Percentiles rank a stretch among this genome's conserved stretches.
These are phyloP conservation scores for Metarhizium guizhouense DNA, from an alignment of 2,329 filamentous ascomycete species.

Conservation along the genomic window DNA sequence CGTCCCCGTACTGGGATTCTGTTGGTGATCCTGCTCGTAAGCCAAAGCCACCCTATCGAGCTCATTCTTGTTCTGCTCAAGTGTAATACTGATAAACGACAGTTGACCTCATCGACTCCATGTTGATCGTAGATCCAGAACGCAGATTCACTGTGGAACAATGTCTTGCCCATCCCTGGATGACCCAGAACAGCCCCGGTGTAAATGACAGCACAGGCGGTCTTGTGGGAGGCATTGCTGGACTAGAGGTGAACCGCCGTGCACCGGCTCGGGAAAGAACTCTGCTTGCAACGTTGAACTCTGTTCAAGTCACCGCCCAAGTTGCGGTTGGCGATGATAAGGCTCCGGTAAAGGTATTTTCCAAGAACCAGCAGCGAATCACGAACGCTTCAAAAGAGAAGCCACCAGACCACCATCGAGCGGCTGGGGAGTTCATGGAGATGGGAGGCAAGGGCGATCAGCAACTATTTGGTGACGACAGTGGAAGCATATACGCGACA, in stretches of 20 bases:
- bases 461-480: constrained; percentile 60
- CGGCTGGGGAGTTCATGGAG: constrained; percentile 68
- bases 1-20: constrained; percentile 77
- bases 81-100: background rate
- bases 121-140: constrained; percentile 83
- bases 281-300: constrained; percentile 72
- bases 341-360: constrained; percentile 61
- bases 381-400: constrained; percentile 44
- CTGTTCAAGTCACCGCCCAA: constrained; percentile 46
- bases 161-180: constrained; percentile 87
- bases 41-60: constrained; percentile 14
- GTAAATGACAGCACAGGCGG: constrained; percentile 85
- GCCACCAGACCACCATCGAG: constrained; percentile 57
- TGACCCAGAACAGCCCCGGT: constrained; percentile 51
- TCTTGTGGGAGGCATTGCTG: constrained; percentile 74
- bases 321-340: constrained; percentile 49
- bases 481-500: constrained; percentile 38
- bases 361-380: constrained; percentile 51
- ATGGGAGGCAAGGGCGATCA: constrained; percentile 84
- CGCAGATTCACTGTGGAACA: constrained; percentile 82
- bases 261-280: constrained; percentile 78
- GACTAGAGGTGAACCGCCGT: constrained; percentile 74
- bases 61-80: constrained; percentile 1
- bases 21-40: constrained; percentile 59
- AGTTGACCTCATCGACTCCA: constrained; percentile 84